A percentile compares a stretch with the other conserved stretches of the same genome.
phyloP scores from a whole-genome alignment of 2,329 filamentous ascomycete genomes.

The Colletotrichum kahawae region DNA sequence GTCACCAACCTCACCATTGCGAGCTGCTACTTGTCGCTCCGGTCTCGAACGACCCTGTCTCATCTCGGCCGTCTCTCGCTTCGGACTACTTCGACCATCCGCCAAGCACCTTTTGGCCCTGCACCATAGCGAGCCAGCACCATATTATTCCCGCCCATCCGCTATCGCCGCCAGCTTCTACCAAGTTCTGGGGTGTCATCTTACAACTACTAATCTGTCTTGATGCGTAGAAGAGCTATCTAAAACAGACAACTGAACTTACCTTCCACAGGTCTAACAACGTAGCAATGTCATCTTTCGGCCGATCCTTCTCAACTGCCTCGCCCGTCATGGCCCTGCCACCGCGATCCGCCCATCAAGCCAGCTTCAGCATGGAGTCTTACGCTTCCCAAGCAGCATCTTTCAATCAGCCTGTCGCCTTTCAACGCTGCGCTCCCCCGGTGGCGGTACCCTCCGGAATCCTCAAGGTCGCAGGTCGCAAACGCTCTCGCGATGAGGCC shows the following conservation, averaged over 20 bases:
- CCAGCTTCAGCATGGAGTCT: slow-evolving; percentile 38
- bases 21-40: background rate
- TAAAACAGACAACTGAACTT: slow-evolving; percentile 29
- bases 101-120: background rate
- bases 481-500: slow-evolving; percentile 79
- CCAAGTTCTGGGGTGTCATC: background rate
- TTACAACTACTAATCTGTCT: slow-evolving; percentile 3
- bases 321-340: slow-evolving; percentile 50
- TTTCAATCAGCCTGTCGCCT: slow-evolving; percentile 44
- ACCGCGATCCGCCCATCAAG: slow-evolving; percentile 38
- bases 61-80: background rate
- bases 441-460: slow-evolving; percentile 27
- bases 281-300: slow-evolving; percentile 48
- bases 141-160: background rate
- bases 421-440: slow-evolving; percentile 24
- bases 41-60: background rate
- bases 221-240: slow-evolving; percentile 16
- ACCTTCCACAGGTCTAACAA: slow-evolving; percentile 32
- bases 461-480: slow-evolving; percentile 64
- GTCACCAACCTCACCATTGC: background rate
- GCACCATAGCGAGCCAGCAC: background rate
- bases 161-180: background rate
- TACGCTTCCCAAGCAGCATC: slow-evolving; percentile 35
- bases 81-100: background rate
- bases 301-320: slow-evolving; percentile 43